Evolutionary conservation across 768 basidiomycete species (phyloP).

Genomic region (Leccinum longicurvipes): DNA sequence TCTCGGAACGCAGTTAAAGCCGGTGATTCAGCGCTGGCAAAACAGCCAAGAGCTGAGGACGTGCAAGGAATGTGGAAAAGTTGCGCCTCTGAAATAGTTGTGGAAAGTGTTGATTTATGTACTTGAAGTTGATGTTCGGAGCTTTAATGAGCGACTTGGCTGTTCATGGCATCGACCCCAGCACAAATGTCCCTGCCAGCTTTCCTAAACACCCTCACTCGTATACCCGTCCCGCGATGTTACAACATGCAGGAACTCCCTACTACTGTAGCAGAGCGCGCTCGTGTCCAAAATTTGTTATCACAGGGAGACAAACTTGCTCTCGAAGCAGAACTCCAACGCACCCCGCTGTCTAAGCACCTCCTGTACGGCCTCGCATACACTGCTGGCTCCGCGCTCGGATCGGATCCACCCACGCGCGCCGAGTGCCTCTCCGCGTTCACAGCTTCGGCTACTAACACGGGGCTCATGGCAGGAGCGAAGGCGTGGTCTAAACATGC

Average conservation of each 20-base stretch:
- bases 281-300: conserved; percentile 26
- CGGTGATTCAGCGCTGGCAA: conserved; percentile 87
- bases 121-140: conserved; percentile 3
- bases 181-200: background rate
- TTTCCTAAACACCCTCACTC: background rate
- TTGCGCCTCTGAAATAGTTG: conserved; percentile 54
- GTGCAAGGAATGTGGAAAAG: conserved; percentile 67
- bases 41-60: conserved; percentile 55
- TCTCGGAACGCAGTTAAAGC: conserved; percentile 90
- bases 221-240: conserved; percentile 36
- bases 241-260: conserved; percentile 44
- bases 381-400: conserved; percentile 57
- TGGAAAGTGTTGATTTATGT: background rate
- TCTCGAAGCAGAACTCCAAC: conserved; percentile 15
- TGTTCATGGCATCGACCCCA: no score
- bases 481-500: conserved; percentile 68
- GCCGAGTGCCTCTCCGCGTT: conserved; percentile 54
- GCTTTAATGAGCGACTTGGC: conserved; percentile 15
- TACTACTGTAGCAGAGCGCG: conserved; percentile 36
- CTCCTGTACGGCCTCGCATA: conserved; percentile 53
- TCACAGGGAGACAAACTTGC: conserved; percentile 2
- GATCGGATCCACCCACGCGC: conserved; percentile 45
- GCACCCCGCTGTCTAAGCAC: conserved; percentile 41
- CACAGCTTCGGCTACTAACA: conserved; percentile 41
- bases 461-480: conserved; percentile 54